Conservation (phyloP, 2,329 filamentous ascomycete genomes). For the Beauveria australis region DNA sequence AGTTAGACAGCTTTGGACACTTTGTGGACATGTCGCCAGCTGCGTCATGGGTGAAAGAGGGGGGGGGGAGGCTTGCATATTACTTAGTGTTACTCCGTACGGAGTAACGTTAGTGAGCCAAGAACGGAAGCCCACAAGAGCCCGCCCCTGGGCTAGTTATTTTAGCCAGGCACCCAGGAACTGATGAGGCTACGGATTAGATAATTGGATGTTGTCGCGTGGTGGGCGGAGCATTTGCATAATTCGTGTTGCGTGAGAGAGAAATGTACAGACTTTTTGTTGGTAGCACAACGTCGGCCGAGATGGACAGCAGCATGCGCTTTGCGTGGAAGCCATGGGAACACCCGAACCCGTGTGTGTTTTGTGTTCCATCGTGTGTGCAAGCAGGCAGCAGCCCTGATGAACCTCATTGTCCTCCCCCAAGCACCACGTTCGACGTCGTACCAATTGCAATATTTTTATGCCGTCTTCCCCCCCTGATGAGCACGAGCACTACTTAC, state of each 20-base stretch:
- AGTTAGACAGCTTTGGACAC: neutral
- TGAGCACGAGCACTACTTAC: neutral
- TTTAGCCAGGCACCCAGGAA: slow-evolving; percentile 2
- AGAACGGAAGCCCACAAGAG: neutral
- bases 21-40: neutral
- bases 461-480: neutral
- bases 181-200: neutral
- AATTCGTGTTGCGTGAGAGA: neutral
- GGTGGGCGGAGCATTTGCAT: slow-evolving; percentile 6
- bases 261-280: neutral
- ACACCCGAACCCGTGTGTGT: too few relatives aligned
- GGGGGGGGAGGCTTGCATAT: neutral
- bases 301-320: too few relatives aligned
- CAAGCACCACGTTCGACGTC: neutral
- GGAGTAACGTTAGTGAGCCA: neutral
- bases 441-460: neutral
- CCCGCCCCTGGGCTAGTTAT: neutral
- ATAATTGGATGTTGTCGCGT: slow-evolving; percentile 6
- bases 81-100: neutral
- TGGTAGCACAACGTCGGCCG: too few relatives aligned
- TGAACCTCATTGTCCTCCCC: too few relatives aligned
- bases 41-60: neutral
- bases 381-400: neutral
- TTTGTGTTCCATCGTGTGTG: too few relatives aligned
- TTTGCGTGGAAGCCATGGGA: too few relatives aligned